Percentiles rank a stretch among this genome's conserved stretches.
Evolutionary conservation across 768 basidiomycete genomes (phyloP).

Genomic region (Lactarius akahatsu): DNA sequence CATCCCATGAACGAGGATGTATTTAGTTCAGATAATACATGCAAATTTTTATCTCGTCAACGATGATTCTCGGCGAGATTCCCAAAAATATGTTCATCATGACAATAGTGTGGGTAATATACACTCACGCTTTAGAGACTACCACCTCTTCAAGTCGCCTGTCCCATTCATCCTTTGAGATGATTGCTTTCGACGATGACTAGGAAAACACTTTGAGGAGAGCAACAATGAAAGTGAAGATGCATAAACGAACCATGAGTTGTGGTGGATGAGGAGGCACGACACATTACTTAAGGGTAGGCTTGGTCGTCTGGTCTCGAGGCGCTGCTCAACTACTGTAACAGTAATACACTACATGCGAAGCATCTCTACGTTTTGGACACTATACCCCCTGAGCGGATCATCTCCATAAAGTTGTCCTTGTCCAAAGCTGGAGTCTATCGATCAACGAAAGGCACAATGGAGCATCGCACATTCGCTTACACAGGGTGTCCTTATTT

Average conservation of each 20-base stretch:
- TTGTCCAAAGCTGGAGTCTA: constrained; percentile 54
- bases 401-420: constrained; percentile 80
- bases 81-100: constrained; percentile 83
- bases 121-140: constrained; percentile 85
- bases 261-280: background rate
- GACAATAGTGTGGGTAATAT: constrained; percentile 21
- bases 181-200: constrained; percentile 50
- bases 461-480: constrained; percentile 26
- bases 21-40: constrained; percentile 81
- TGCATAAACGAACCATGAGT: constrained; percentile 30
- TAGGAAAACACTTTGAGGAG: constrained; percentile 24
- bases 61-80: constrained; percentile 90
- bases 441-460: constrained; percentile 13
- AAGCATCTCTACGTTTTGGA: constrained; percentile 51
- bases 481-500: constrained; percentile 56
- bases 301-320: background rate
- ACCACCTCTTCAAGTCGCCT: constrained; percentile 76
- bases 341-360: background rate
- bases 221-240: constrained; percentile 15
- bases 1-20: constrained; percentile 29
- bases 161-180: constrained; percentile 87
- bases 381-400: constrained; percentile 76
- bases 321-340: background rate
- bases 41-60: constrained; percentile 64
- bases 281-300: constrained; percentile 18